Conservation (phyloP, 2,329 filamentous ascomycete genomes). For the Fusarium sp. region DNA sequence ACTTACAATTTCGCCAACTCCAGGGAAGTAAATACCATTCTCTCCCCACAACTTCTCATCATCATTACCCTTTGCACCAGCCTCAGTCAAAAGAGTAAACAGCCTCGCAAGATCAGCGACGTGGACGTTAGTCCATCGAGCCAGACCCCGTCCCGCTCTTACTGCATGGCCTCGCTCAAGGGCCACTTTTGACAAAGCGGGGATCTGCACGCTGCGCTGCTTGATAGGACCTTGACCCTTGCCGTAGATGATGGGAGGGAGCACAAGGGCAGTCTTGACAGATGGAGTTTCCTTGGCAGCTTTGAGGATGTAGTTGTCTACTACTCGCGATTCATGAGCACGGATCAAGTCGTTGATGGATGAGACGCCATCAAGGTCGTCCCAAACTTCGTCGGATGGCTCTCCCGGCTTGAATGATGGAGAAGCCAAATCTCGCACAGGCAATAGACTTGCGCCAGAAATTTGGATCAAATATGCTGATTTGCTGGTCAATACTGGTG, state of each 20-base stretch:
- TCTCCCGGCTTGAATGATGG: constrained; percentile 52
- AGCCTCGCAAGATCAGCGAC: constrained; percentile 53
- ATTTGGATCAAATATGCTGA: constrained; percentile 53
- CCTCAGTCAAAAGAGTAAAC: constrained; percentile 51
- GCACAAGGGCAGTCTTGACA: constrained; percentile 55
- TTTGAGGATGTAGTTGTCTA: constrained; percentile 57
- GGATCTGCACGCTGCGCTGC: constrained; percentile 59
- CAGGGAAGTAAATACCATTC: constrained; percentile 57
- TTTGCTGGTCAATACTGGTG: background rate
- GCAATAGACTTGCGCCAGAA: constrained; percentile 56
- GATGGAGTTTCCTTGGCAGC: constrained; percentile 45
- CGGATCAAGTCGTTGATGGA: constrained; percentile 48
- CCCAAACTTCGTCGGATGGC: constrained; percentile 50
- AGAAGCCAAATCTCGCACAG: constrained; percentile 52
- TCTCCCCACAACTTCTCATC: constrained; percentile 54
- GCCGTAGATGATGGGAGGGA: constrained; percentile 59
- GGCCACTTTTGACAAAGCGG: constrained; percentile 53
- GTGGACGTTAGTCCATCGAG: constrained; percentile 56
- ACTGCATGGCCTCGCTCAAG: constrained; percentile 53
- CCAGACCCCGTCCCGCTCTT: constrained; percentile 53
- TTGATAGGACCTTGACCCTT: constrained; percentile 56
- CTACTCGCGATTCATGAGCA: constrained; percentile 48
- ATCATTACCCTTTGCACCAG: constrained; percentile 44
- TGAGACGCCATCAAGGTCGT: constrained; percentile 54
- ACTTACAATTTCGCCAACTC: constrained; percentile 51